phyloP scores from a whole-genome alignment of 768 basidiomycete genomes.

The Fibroporia radiculosa region DNA sequence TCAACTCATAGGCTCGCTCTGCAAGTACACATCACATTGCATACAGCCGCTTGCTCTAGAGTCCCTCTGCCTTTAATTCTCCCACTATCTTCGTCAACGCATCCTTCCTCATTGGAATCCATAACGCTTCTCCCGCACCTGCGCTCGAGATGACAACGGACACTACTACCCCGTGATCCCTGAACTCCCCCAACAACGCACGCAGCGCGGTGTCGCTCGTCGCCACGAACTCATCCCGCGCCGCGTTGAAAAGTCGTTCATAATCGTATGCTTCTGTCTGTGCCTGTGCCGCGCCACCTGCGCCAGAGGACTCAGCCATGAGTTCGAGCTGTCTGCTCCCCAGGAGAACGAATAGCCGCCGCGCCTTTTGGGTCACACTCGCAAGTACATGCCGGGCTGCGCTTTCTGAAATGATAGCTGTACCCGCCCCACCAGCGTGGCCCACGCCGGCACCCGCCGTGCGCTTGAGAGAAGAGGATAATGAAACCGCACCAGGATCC shows the following conservation, averaged over 20 bases:
- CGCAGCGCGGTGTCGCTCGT: conserved; percentile 81
- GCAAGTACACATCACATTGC: too few relatives aligned
- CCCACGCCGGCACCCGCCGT: conserved; percentile 18
- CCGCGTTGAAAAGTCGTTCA: conserved; percentile 63
- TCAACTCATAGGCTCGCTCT: too few relatives aligned
- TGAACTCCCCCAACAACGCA: conserved; percentile 81
- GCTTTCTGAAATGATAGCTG: conserved; percentile 57
- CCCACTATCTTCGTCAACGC: conserved; percentile 18
- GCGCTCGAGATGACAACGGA: conserved; percentile 24
- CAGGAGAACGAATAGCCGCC: conserved; percentile 72
- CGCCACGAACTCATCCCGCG: conserved; percentile 80
- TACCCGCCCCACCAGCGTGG: conserved; percentile 26
- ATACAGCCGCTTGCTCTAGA: too few relatives aligned
- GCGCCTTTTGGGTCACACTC: conserved; percentile 82
- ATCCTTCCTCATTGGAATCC: conserved; percentile 84
- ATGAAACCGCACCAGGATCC: conserved; percentile 55
- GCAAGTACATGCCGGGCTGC: conserved; percentile 76
- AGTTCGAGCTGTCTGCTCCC: conserved; percentile 60
- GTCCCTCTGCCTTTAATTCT: conserved; percentile 1
- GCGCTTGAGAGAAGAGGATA: conserved; percentile 29
- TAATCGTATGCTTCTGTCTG: conserved; percentile 52
- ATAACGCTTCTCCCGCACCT: conserved; percentile 55
- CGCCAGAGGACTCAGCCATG: conserved; percentile 32
- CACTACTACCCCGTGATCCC: conserved; percentile 84
- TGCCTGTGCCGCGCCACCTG: conserved; percentile 24